These are phyloP conservation scores for Xylariomycetidae sp. DNA, from an alignment of 2,329 filamentous ascomycete species.

Conservation along the genomic window DNA sequence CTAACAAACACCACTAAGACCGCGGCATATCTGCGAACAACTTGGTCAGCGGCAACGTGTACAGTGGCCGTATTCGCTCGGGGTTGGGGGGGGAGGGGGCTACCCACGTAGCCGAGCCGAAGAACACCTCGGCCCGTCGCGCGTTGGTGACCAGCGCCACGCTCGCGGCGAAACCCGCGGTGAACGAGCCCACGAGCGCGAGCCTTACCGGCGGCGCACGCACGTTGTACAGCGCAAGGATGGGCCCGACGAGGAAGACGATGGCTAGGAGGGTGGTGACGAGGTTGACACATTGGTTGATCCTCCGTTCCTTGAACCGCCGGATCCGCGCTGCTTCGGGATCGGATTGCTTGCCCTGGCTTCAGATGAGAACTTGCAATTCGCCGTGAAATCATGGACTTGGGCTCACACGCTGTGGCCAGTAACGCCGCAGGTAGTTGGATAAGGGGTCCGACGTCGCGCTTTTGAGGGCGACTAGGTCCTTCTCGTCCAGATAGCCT, in stretches of 20 bases:
- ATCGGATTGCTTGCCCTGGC: too few species aligned
- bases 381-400: too few species aligned
- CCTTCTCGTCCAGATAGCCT: constrained; percentile 1
- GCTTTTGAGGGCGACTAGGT: constrained; percentile 3
- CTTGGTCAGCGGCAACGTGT: background rate
- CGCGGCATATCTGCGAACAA: constrained; percentile 4
- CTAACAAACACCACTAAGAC: constrained; percentile 7
- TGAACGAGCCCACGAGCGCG: constrained; percentile 2
- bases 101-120: constrained; percentile 4
- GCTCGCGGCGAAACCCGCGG: constrained; percentile 3
- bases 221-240: constrained; percentile 2
- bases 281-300: background rate
- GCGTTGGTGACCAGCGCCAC: constrained; percentile 3
- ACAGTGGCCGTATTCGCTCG: too few species aligned
- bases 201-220: background rate
- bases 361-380: too few species aligned
- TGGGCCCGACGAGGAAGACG: constrained; percentile 4
- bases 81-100: background rate
- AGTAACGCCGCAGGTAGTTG: constrained; percentile 2
- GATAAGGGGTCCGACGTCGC: constrained; percentile 1
- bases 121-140: constrained; percentile 5
- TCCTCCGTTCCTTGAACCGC: background rate
- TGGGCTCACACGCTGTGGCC: too few species aligned
- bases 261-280: constrained; percentile 2
- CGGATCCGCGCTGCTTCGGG: constrained; percentile 1